A percentile compares a stretch with the other conserved stretches of the same genome.
phyloP scores from a whole-genome alignment of 129 eudicot genomes.

The Heracleum sosnowskyi region DNA sequence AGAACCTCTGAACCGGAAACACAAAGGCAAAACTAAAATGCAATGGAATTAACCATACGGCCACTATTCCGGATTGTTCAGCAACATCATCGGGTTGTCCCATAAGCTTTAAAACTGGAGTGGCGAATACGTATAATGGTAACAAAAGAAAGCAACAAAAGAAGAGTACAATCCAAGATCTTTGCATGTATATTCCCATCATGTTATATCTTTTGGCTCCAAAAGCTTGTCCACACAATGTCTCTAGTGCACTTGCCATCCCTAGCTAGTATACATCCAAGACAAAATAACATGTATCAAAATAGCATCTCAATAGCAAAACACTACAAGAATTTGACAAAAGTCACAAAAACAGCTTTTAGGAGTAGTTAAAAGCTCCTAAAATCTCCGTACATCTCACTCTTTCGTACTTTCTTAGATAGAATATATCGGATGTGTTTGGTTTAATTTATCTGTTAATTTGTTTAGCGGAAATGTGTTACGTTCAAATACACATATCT shows the following conservation, averaged over 20 bases:
- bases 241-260: conserved; percentile 9
- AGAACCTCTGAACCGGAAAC: background rate
- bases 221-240: conserved; percentile 5
- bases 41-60: background rate
- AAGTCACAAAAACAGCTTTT: background rate
- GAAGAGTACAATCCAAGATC: conserved; percentile 6
- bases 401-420: background rate
- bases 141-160: background rate
- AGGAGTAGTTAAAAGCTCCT: background rate
- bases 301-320: background rate
- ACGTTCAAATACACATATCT: background rate
- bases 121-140: background rate
- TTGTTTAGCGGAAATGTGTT: background rate
- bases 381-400: background rate
- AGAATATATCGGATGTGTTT: no score
- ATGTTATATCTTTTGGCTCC: conserved; percentile 1
- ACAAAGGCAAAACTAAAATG: conserved; percentile 1
- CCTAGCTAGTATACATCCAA: background rate
- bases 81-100: background rate
- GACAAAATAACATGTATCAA: background rate
- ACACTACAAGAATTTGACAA: background rate
- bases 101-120: background rate
- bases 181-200: conserved; percentile 7
- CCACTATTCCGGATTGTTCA: background rate
- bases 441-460: no score